A percentile compares a stretch with the other conserved stretches of the same genome.
Evolutionary conservation across 768 basidiomycete genomes (phyloP).

Genomic region (Leccinum imitatum): DNA sequence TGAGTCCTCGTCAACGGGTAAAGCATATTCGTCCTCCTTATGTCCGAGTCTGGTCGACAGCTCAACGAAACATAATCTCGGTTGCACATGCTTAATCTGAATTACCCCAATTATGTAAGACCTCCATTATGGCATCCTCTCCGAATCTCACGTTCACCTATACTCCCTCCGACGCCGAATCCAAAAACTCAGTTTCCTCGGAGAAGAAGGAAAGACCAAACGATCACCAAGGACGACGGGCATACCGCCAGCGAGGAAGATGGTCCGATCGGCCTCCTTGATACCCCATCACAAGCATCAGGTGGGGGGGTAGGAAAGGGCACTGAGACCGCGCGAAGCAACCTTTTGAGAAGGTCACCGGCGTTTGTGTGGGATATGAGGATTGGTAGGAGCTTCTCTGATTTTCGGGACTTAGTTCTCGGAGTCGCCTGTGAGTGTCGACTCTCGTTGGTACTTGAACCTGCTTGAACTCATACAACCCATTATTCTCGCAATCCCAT

Average conservation of each 20-base stretch:
- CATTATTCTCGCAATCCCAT: no score
- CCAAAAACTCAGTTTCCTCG: constrained; percentile 20
- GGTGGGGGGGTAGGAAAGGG: no score
- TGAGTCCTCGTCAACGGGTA: constrained; percentile 58
- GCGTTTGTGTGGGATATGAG: no score
- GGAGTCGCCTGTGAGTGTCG: no score
- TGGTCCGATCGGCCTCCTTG: constrained; percentile 16
- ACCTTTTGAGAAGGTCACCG: no score
- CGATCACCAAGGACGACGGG: constrained; percentile 28
- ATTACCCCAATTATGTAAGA: constrained; percentile 51
- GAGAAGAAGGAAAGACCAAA: constrained; percentile 28
- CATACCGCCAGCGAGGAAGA: constrained; percentile 28
- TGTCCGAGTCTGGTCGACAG: constrained; percentile 34
- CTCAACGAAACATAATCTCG: constrained; percentile 57
- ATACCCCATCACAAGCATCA: constrained; percentile 17
- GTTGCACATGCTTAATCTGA: constrained; percentile 56
- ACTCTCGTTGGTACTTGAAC: no score
- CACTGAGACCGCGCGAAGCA: no score
- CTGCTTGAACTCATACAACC: no score
- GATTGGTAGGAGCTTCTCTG: no score
- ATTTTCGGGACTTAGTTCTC: no score
- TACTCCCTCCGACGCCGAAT: constrained; percentile 25
- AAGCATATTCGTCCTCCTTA: constrained; percentile 8
- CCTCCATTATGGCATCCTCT: constrained; percentile 66
- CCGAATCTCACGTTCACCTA: constrained; percentile 19